Conservation (phyloP, 2,329 filamentous ascomycete species). For the Cytospora schulzeri region DNA sequence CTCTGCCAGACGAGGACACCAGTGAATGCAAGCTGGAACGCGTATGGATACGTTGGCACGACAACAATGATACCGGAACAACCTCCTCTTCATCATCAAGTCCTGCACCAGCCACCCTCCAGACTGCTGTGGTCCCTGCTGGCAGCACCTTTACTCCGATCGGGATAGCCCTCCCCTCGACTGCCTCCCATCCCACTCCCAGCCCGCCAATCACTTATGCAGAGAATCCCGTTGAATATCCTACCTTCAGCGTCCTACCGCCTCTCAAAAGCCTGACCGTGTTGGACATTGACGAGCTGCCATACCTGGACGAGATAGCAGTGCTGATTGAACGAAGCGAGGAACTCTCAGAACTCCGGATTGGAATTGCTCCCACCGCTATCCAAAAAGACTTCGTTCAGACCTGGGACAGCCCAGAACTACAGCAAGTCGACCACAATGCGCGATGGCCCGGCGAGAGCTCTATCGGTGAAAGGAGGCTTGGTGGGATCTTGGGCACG, state of each 20-base stretch:
- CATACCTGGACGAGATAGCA: slow-evolving; percentile 82
- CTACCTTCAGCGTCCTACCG: slow-evolving; percentile 77
- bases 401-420: slow-evolving; percentile 62
- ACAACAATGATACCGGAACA: slow-evolving; percentile 60
- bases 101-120: slow-evolving; percentile 29
- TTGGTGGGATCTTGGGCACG: slow-evolving; percentile 70
- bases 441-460: slow-evolving; percentile 58
- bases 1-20: slow-evolving; percentile 64
- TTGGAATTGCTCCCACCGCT: slow-evolving; percentile 66
- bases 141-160: slow-evolving; percentile 46
- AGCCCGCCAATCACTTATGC: slow-evolving; percentile 49
- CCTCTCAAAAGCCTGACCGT: slow-evolving; percentile 75
- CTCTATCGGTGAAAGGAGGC: slow-evolving; percentile 61
- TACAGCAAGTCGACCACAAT: slow-evolving; percentile 65
- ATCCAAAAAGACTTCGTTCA: slow-evolving; percentile 55
- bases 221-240: slow-evolving; percentile 69
- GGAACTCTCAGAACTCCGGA: slow-evolving; percentile 68
- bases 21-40: slow-evolving; percentile 68
- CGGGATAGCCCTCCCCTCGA: slow-evolving; percentile 41
- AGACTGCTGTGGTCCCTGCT: slow-evolving; percentile 34
- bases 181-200: slow-evolving; percentile 36
- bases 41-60: slow-evolving; percentile 82
- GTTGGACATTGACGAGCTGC: slow-evolving; percentile 79
- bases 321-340: slow-evolving; percentile 73
- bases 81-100: slow-evolving; percentile 36